Base-by-base conservation (phyloP, 306 rosid genomes). In the Quercus aquifolioides region DNA sequence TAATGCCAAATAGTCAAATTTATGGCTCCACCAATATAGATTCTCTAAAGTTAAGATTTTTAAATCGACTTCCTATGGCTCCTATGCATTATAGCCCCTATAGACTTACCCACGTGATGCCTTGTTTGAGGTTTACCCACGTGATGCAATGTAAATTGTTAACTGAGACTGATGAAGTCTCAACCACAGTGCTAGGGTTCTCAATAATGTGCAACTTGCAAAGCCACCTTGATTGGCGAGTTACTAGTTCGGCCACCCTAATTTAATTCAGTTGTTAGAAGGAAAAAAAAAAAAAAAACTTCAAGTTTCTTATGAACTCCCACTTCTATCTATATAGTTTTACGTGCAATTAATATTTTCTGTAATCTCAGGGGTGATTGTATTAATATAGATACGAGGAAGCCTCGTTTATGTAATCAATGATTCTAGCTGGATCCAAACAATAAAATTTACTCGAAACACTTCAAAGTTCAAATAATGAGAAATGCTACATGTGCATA, bases 331-430 rank as follows among this genome's bases (percentile, higher is more conserved):
- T 14, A 46, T 55, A 13, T 64, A 18, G 10, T 82, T 77, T 12
- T 20, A 43, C 19, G 59, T 23, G 74, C 41, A 74, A 41, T 7
- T 41, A 41, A 69, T 59, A 74, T 78, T 74, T 71, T 78, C 21
- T 19, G 75, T 51, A 68, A 78, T 83, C 74, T 74, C 28, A 23
- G 35, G 56, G 49, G 23, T 5, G 67, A 74, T 65, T 71, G 11
- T 25, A 26, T 54, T 63, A 52, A 69, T 43, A 31, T 33, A 41
- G 30, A 21, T 33, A 19, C 31, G n/a, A 25, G 55, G 11, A 79
- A 46, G 43, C 55, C 54, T 20, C 38, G 1, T 3, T 15, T 26
- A 12, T 21, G 8, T 55, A 28, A 19, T 67, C 21, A 76, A 58
- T 17, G 3, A 2, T 20, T 52, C 21, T 74, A 33, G 31, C 83